A percentile compares a stretch with the other conserved stretches of the same genome.
These are phyloP conservation scores for Leccinum fallax DNA, from an alignment of 1,284 basidiomycete species.

Conservation along the genomic window DNA sequence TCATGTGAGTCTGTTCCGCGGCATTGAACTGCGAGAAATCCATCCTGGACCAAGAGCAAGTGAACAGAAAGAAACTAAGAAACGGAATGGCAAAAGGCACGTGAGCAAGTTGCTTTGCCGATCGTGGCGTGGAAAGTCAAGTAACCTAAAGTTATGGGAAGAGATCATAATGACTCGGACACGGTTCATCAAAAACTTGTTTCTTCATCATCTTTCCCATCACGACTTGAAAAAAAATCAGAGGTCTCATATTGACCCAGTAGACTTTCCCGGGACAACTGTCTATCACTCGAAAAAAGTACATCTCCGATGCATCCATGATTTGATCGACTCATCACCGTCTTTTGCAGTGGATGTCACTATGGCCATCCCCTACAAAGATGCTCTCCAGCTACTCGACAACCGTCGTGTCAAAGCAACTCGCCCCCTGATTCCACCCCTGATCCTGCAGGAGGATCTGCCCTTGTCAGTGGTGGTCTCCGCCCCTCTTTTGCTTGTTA, in stretches of 20 bases:
- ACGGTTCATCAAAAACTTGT: conserved; percentile 2
- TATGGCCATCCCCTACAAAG: conserved; percentile 69
- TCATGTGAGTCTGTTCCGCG: conserved; percentile 90
- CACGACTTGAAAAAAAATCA: background rate
- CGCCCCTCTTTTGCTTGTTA: conserved; percentile 1
- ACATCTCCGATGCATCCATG: background rate
- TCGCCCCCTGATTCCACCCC: conserved; percentile 87
- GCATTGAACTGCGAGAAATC: conserved; percentile 85
- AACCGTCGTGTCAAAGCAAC: conserved; percentile 86
- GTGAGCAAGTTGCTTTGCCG: conserved; percentile 17
- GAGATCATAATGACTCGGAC: conserved; percentile 2
- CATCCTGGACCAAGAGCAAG: conserved; percentile 49
- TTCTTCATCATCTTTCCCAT: background rate
- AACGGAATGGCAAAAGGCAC: conserved; percentile 10
- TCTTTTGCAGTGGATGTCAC: conserved; percentile 40
- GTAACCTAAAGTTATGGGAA: background rate
- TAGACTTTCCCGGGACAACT: background rate
- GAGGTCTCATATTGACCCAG: conserved; percentile 14
- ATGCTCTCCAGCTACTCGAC: conserved; percentile 80
- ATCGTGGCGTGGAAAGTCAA: conserved; percentile 10
- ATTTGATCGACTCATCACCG: conserved; percentile 12
- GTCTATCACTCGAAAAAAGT: conserved; percentile 20
- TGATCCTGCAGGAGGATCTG: conserved; percentile 89
- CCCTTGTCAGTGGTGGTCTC: conserved; percentile 55
- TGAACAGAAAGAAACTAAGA: conserved; percentile 8